Base-by-base conservation (phyloP, 1,284 basidiomycete species). In the Pseudozyma sp. region DNA sequence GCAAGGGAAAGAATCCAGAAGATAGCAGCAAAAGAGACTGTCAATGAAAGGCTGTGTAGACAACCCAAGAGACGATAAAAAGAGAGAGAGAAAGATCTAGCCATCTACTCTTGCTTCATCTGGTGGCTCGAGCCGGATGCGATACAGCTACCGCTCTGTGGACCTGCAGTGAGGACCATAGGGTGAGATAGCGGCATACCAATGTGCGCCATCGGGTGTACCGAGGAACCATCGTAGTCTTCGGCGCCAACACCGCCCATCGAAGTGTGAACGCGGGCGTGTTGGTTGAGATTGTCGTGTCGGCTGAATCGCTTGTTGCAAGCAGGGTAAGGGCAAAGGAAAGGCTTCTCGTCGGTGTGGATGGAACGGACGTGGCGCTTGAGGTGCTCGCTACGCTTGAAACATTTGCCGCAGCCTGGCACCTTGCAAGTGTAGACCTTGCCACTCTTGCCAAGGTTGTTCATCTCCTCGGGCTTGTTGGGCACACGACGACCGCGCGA, bases 381-480 rank as follows among this genome's bases (percentile, higher is more conserved):
- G 62, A 82, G 74, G 45, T 82, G 80, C 59, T 82, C 80, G 62
- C 76, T 78, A 21, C 80, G 78, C 61, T 80, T 80, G 74, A 82
- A 82, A 52, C 78, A 80, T 62, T 82, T 82, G 58, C 79, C 79
- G 42, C 80, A 82, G 43, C 79, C 80, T 34, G 77, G 79, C 16
- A 82, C 80, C 52, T 80, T 78, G 78, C 81, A 82, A 14, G 78
- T 80, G 68, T 80, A 81, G n/a, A 82, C 75, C 66, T 80, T 81
- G 60, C 79, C 81, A 44, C 78, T 77, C 76, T 82, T 82, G 52
- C 79, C 79, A 44, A 82, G 72, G 60, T 82, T 81, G 67, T 74
- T 77, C 68, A 82, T 73, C 73, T 81, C 79, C 52, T 80, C 74
- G 36, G 79, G 79, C 60, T 81, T 81, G 72, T 67, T 80, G 49